phyloP scores from a whole-genome alignment of 2,329 filamentous ascomycete genomes.

The Neonectria magnoliae region DNA sequence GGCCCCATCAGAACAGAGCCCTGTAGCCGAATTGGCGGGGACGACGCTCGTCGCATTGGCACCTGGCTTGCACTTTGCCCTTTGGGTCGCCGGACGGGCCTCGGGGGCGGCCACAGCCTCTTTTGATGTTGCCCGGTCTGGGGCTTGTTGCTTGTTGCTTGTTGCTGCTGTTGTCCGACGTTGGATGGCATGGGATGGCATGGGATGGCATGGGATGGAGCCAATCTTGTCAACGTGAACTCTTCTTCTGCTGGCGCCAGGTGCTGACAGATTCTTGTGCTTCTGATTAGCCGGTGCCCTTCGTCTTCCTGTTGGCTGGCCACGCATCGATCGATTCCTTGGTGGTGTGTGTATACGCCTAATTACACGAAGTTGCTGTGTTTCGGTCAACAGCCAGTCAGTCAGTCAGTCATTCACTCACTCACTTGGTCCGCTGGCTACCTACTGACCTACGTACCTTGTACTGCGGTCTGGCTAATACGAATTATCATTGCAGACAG shows the following conservation, averaged over 20 bases:
- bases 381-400: background rate
- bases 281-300: conserved; percentile 24
- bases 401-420: conserved; percentile 1
- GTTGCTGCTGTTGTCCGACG: conserved; percentile 8
- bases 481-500: no score
- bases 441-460: no score
- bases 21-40: conserved; percentile 21
- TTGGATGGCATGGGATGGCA: background rate
- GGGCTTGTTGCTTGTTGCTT: background rate
- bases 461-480: no score
- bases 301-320: conserved; percentile 29
- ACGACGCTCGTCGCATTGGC: conserved; percentile 19
- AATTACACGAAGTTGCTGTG: conserved; percentile 1
- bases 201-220: background rate
- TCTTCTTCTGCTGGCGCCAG: conserved; percentile 16
- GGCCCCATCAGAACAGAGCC: conserved; percentile 1
- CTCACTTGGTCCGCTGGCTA: background rate
- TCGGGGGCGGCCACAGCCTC: background rate
- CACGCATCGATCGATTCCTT: conserved; percentile 9
- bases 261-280: conserved; percentile 33
- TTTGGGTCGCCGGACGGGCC: conserved; percentile 15
- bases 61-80: conserved; percentile 17
- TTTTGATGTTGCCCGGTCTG: conserved; percentile 10
- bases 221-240: conserved; percentile 31
- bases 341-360: background rate